Conservation (phyloP, 495 filamentous ascomycete genomes). For the Hypoxylon fuscum region DNA sequence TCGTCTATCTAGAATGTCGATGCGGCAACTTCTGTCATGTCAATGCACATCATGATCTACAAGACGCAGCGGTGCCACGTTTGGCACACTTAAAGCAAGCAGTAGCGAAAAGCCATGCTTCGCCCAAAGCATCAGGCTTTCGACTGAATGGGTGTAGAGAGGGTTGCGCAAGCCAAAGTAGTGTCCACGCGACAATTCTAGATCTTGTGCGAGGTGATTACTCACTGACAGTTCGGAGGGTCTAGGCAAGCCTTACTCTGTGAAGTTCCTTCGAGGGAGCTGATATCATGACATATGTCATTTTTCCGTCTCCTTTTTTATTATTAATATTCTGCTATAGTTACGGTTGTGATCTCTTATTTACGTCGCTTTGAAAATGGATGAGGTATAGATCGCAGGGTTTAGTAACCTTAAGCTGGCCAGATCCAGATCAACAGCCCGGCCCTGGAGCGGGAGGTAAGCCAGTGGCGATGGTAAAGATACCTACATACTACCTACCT, state of each 20-base stretch:
- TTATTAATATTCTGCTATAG: not conserved
- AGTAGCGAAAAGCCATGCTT: conserved; percentile 29
- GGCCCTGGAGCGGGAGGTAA: conserved; percentile 6
- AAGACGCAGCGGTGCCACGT: conserved; percentile 40
- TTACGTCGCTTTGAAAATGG: not conserved
- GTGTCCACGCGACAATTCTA: conserved; percentile 36
- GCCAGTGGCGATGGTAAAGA: conserved; percentile 19
- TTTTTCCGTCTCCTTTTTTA: too few relatives aligned
- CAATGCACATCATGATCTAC: conserved; percentile 43
- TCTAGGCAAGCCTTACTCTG: not conserved
- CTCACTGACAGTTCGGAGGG: conserved; percentile 22
- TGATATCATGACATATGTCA: too few relatives aligned
- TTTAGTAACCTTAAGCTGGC: not conserved
- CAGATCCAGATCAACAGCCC: not conserved
- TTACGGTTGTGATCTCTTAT: not conserved
- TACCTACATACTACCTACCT: conserved; percentile 8
- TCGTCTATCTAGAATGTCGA: conserved; percentile 30
- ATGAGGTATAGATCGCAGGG: not conserved
- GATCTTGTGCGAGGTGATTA: conserved; percentile 41
- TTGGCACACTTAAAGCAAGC: conserved; percentile 33
- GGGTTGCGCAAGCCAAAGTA: conserved; percentile 30
- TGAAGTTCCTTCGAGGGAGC: not conserved
- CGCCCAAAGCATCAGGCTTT: conserved; percentile 26
- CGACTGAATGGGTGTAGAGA: conserved; percentile 23
- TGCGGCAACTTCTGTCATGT: conserved; percentile 34